Evolutionary conservation across 1,284 basidiomycete genomes (phyloP).

Genomic region (Ganoderma leucocontextum): DNA sequence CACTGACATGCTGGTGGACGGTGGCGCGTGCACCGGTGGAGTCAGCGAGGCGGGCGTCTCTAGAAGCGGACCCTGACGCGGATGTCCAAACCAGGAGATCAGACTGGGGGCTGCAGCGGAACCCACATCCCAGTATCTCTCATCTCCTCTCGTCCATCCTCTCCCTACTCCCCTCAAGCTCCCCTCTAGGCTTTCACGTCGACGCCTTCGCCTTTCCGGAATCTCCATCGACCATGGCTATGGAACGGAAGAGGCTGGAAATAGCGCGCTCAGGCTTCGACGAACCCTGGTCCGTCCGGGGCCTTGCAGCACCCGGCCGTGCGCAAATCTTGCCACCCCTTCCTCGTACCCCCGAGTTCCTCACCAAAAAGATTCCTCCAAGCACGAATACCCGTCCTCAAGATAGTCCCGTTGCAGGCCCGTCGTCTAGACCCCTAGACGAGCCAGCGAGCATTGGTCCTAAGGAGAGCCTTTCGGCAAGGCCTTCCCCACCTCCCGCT

Average conservation of each 20-base stretch:
- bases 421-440: slow-evolving; percentile 2
- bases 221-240: neutral
- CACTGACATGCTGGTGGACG: neutral
- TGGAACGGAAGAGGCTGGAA: slow-evolving; percentile 7
- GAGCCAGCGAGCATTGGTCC: neutral
- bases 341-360: neutral
- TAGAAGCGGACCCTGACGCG: neutral
- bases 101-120: neutral
- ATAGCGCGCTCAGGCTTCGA: neutral
- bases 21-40: neutral
- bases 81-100: neutral
- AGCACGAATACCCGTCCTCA: neutral
- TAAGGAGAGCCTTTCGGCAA: neutral
- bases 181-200: neutral
- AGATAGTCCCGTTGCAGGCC: neutral
- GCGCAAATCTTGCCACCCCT: neutral
- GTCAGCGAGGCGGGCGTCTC: neutral
- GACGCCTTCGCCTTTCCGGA: neutral
- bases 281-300: neutral
- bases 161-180: neutral
- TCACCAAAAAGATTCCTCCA: too few species aligned
- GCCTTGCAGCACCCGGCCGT: neutral
- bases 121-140: neutral
- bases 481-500: neutral
- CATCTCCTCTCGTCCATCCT: neutral